Base-by-base conservation (phyloP, 441 rosid species). In the Erodium moschatum region DNA sequence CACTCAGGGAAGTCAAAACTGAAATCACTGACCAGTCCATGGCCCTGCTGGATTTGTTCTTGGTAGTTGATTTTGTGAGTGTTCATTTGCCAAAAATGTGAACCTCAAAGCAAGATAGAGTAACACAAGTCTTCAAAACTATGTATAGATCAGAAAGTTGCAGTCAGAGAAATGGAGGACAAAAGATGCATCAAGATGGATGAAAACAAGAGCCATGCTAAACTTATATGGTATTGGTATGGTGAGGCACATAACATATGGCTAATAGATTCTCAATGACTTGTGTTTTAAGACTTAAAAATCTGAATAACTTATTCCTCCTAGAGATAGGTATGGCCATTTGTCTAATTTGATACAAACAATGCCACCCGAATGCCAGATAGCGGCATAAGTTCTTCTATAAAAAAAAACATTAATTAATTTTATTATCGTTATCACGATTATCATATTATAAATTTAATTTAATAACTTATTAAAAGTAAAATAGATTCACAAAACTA, bases 241-340 rank as follows among this genome's bases (percentile, higher is more conserved):
- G 61, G 61, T 8, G 52, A 40, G 67, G 62, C 60, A 63, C 64
- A 44, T 69, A 80, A 74, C 76, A 35, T 73, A 50, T 71, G 61
- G 61, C 61, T 16, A 6, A 18, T 64, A 74, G 81, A 86, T 87
- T 84, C 84, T 76, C 18, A 27, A 60, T 77, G 80, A 68, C 94
- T 87, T 89, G 77, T 72, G 77, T 79, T 73, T 19, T 67, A 89
- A 85, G 96, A 75, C 65, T 27, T 66, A 70, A 65, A 74, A 65
- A 74, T 74, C 79, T 75, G 60, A 16, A 29, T 77, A 72, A 31
- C 18, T 80, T 81, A 84, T 85, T 86, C 85, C 74, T 72, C 66
- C 76, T 76, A 76, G 58, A 84, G 90, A 82, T 83, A 72, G 79
- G 81, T 76, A 83, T 78, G 84, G 80, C 75, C 67, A 75, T 73